phyloP scores from a whole-genome alignment of 1,284 basidiomycete species.

The Ustilago xerochloae region DNA sequence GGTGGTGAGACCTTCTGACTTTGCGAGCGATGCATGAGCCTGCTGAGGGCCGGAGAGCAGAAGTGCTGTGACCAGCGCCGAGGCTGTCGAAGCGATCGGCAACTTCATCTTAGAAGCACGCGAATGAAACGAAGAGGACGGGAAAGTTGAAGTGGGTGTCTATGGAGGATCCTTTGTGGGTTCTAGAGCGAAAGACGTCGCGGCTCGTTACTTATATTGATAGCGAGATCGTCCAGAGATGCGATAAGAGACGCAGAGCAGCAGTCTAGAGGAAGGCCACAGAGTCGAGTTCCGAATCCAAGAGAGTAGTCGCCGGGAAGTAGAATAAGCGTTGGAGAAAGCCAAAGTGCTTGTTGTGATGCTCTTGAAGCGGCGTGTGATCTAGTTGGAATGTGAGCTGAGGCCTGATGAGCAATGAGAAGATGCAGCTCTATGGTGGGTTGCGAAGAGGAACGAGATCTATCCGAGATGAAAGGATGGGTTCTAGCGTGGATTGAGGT shows the following conservation, averaged over 20 bases:
- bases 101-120: constrained; percentile 9
- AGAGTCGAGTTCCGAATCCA: too few relatives aligned
- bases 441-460: too few relatives aligned
- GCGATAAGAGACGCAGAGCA: neutral
- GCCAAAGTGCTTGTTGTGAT: too few relatives aligned
- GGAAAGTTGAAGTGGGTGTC: neutral
- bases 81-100: constrained; percentile 23
- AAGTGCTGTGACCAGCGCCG: constrained; percentile 20
- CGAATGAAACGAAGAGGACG: neutral
- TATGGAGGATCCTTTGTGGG: neutral
- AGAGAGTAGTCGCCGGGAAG: neutral
- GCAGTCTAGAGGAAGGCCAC: too few relatives aligned
- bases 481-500: neutral
- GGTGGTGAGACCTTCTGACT: constrained; percentile 27
- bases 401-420: neutral
- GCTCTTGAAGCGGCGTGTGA: neutral
- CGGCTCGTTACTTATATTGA: neutral
- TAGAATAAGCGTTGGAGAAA: too few relatives aligned
- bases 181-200: neutral
- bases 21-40: constrained; percentile 36
- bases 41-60: constrained; percentile 24
- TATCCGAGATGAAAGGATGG: constrained; percentile 20
- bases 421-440: neutral
- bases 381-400: neutral
- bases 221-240: neutral